Base-by-base conservation (phyloP, 2,329 filamentous ascomycete species). In the Fusarium mexicanum region DNA sequence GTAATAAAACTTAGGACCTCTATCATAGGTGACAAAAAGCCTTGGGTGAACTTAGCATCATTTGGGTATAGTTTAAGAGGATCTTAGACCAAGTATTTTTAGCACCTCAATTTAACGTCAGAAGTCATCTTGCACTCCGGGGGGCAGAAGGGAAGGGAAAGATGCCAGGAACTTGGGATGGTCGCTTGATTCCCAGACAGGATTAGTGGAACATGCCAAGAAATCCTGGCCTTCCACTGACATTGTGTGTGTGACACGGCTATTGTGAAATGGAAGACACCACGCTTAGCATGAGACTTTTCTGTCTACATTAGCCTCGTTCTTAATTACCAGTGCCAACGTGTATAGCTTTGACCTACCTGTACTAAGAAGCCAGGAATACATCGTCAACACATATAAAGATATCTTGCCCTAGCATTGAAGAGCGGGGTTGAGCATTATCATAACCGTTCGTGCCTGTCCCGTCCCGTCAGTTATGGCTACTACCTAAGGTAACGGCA, bases 121-220 rank as follows among this genome's bases (percentile, higher is more conserved):
- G 33, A 35, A 35, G 33, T 35, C 33, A 16, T 35, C 14, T 35
- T 35, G 33, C 33, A 35, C 33, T 35, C 33, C 33, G 33, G 33
- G 33, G 44, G 37, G 47, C 50, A 57, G 26, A 48, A 59, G 47
- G 41, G 64, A 71, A 57, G 47, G 33, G 64, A 71, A 60, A 50
- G 63, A 68, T 64, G 71, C 61, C 67, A 73, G 59, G 61, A 74
- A 54, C 67, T 53, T 62, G 67, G 40, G 67, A 65, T 58, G 67
- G 26, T 74, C n/a, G 51, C 58, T 60, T 64, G 54, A 53, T 68
- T 37, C 68, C 59, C 40, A 72, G 61, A 69, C 40, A 24, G 60
- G 67, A 24, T 62, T 74, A 74, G 72, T 51, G 72, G 44, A 41
- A 69, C 41, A 72, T 72, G 64, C 60, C 67, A 74, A 72, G 55